Percentiles rank a stretch among this genome's conserved stretches.
Conservation (phyloP, 2,329 filamentous ascomycete genomes). For the Xylariales sp. region DNA sequence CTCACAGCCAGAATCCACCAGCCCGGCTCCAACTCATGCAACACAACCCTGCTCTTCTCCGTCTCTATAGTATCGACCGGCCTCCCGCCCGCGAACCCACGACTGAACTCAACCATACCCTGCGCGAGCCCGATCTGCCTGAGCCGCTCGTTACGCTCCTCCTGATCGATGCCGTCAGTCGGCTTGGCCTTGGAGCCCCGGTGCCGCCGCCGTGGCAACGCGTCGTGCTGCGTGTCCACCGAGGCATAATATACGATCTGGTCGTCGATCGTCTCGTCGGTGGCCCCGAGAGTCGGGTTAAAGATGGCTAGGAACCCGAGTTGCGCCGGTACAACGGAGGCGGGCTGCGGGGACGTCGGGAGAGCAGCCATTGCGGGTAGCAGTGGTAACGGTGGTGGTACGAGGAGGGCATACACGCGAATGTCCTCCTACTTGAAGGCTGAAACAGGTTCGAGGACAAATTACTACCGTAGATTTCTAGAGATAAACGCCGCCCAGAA, state of each 20-base stretch:
- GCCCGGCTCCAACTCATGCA: slow-evolving; percentile 80
- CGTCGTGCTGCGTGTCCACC: slow-evolving; percentile 37
- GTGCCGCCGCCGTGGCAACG: slow-evolving; percentile 37
- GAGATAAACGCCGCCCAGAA: too few species aligned
- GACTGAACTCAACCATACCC: slow-evolving; percentile 91
- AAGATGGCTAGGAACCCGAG: slow-evolving; percentile 92
- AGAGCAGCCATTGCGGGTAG: neutral
- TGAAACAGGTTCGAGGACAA: too few species aligned
- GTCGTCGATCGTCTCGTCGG: slow-evolving; percentile 67
- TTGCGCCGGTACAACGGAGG: slow-evolving; percentile 64
- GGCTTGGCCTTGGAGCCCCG: slow-evolving; percentile 38
- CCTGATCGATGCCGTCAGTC: slow-evolving; percentile 43
- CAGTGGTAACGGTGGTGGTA: neutral
- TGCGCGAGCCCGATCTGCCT: slow-evolving; percentile 94
- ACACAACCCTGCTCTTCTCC: slow-evolving; percentile 76
- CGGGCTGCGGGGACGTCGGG: slow-evolving; percentile 17
- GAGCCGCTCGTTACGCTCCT: slow-evolving; percentile 78
- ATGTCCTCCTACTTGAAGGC: neutral
- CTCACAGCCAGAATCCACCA: slow-evolving; percentile 95
- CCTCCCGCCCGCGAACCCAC: slow-evolving; percentile 75
- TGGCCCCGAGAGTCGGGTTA: slow-evolving; percentile 64
- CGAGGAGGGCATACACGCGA: neutral
- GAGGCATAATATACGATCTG: slow-evolving; percentile 95
- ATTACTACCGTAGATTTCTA: too few species aligned
- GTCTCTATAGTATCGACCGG: slow-evolving; percentile 85